phyloP scores from a whole-genome alignment of 1,284 basidiomycete species.

The Fomitopsis palustris region DNA sequence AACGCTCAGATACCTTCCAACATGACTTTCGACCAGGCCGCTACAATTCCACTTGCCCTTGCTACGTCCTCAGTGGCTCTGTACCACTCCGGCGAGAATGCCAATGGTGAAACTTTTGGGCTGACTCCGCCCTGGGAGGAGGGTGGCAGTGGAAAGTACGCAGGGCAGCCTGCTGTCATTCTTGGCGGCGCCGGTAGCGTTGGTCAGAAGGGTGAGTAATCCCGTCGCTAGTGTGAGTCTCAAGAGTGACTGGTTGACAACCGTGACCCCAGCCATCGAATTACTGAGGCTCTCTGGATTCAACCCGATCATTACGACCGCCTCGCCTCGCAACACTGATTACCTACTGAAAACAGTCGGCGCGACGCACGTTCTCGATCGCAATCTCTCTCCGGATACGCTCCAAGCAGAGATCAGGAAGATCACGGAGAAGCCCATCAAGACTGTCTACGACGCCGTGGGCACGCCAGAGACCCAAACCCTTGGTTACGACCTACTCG shows the following conservation, averaged over 20 bases:
- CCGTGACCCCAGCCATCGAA: conserved; percentile 23
- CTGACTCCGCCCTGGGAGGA: conserved; percentile 21
- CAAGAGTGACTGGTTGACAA: neutral
- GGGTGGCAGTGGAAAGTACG: conserved; percentile 27
- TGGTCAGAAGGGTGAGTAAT: conserved; percentile 26
- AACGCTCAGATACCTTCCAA: conserved; percentile 14
- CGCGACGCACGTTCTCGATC: conserved; percentile 35
- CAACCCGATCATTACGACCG: conserved; percentile 32
- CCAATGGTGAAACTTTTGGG: neutral
- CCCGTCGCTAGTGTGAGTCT: neutral
- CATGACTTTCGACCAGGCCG: conserved; percentile 18
- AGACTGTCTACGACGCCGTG: conserved; percentile 27
- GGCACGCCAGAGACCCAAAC: conserved; percentile 18
- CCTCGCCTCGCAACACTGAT: conserved; percentile 29
- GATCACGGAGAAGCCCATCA: conserved; percentile 17
- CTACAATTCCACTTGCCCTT: conserved; percentile 16
- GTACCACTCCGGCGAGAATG: conserved; percentile 8
- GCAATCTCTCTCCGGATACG: conserved; percentile 13
- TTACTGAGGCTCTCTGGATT: conserved; percentile 34
- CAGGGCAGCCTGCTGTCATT: conserved; percentile 28
- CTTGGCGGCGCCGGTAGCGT: conserved; percentile 33
- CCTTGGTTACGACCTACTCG: conserved; percentile 16
- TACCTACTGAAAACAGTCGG: conserved; percentile 32
- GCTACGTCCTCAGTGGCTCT: conserved; percentile 18
- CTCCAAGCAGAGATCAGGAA: conserved; percentile 17